Percentiles rank a stretch among this genome's conserved stretches.
These are phyloP conservation scores for Backusella psychrophila DNA, from an alignment of 192 early-diverging fungal species.

Conservation along the genomic window DNA sequence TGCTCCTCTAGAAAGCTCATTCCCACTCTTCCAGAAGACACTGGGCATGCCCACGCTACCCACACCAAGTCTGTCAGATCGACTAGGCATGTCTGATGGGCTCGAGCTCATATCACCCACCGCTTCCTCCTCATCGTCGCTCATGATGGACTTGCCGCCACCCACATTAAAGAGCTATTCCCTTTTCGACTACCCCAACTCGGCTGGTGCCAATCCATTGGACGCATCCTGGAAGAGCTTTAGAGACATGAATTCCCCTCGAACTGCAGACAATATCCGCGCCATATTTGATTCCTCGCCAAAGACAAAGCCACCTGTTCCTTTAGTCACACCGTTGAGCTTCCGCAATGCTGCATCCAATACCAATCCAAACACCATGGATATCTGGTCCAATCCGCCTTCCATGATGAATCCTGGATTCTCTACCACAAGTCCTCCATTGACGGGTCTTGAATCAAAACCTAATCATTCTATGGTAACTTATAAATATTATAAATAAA, in stretches of 20 bases:
- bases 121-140: slow-evolving; percentile 8
- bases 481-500: neutral
- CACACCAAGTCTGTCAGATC: neutral
- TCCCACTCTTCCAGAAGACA: neutral
- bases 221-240: slow-evolving; percentile 16
- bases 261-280: slow-evolving; percentile 15
- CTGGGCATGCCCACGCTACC: neutral
- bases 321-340: neutral
- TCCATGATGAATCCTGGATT: slow-evolving; percentile 6
- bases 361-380: slow-evolving; percentile 4
- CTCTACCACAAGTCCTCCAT: neutral
- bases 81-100: neutral
- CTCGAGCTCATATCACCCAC: neutral
- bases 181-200: slow-evolving; percentile 23
- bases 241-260: slow-evolving; percentile 16
- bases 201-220: neutral
- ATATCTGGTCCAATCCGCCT: slow-evolving; percentile 17
- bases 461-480: slow-evolving; percentile 11
- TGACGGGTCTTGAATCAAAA: slow-evolving; percentile 12
- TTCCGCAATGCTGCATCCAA: neutral
- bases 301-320: slow-evolving; percentile 2
- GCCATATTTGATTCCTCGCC: slow-evolving; percentile 16
- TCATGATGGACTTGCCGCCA: neutral
- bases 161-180: slow-evolving; percentile 16
- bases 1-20: neutral